phyloP scores from a whole-genome alignment of 371 early-diverging fungal genomes.

The Vairimorpha apis region DNA sequence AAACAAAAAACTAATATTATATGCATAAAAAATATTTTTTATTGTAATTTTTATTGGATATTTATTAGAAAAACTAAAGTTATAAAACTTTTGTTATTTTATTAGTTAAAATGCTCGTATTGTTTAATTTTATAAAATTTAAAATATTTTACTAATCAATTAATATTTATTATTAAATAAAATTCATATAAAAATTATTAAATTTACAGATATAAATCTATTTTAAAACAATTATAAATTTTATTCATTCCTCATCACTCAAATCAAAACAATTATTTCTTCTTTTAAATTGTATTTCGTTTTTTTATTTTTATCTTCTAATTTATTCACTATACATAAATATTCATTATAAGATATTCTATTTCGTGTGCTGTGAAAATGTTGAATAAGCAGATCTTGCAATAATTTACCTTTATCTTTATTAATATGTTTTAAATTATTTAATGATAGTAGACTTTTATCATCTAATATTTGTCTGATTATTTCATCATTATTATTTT shows the following conservation, averaged over 20 bases:
- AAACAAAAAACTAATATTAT: too few relatives aligned
- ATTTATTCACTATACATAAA: conserved; percentile 23
- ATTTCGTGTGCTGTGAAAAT: conserved; percentile 16
- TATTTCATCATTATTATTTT: conserved; percentile 29
- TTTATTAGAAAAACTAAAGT: too few relatives aligned
- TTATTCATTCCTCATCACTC: conserved; percentile 26
- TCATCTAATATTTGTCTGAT: conserved; percentile 37
- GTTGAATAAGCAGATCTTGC: conserved; percentile 26
- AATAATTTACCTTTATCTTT: conserved; percentile 27
- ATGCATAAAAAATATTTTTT: too few relatives aligned
- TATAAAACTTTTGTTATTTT: too few relatives aligned
- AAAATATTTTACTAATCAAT: too few relatives aligned
- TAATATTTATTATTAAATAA: too few relatives aligned
- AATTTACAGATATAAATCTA: not conserved
- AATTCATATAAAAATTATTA: too few relatives aligned
- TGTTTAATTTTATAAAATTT: too few relatives aligned
- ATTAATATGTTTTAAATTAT: conserved; percentile 33
- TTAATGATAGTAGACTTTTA: conserved; percentile 5
- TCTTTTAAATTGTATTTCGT: conserved; percentile 23
- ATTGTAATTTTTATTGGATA: too few relatives aligned
- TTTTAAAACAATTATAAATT: not conserved
- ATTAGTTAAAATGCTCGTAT: too few relatives aligned
- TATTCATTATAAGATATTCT: conserved; percentile 29
- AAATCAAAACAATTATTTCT: conserved; percentile 27
- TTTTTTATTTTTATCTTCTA: conserved; percentile 18